Evolutionary conservation across 2,329 filamentous ascomycete species (phyloP), one percentile per base, ranked within the genome.

Genomic region (Cercospora beticola): DNA sequence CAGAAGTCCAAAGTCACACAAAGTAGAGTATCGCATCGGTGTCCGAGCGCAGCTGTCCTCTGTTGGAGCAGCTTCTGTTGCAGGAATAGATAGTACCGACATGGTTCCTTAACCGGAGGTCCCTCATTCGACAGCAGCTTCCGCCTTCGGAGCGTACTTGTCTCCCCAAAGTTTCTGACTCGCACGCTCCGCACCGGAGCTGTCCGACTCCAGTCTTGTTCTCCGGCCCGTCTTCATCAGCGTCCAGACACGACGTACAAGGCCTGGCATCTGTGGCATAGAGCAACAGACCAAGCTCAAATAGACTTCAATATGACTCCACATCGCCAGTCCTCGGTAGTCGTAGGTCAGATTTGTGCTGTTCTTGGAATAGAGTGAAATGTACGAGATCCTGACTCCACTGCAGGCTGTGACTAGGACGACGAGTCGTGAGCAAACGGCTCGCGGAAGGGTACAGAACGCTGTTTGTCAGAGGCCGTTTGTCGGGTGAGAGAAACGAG

Each of bases 251-350:
- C 67, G 52, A 26, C 56, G 68, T n/a, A 62, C 43, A 10, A 71
- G 62, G 14, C 67, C 67, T 2, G 70, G 65, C 43, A 64, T 62
- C 1, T 66, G 65, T 7, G 71, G 71, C 62, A 72, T 69, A 16
- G 67, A 72, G 59, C 68, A 68, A 52, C 69, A 72, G 10, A 71
- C 63, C 36, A 69, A 49, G 57, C 68, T 72, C 26, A 69, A 58
- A 12, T 72, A 64, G 2, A 67, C 70, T 40, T 72, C 70, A 30
- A 70, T 66, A 16, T 68, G 33, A 26, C 64, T 70, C 66, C 67
- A 70, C 33, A 61, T 52, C 8, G 58, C 58, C n/a, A 70, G 60
- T n/a, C 54, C 62, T 28, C 70, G 67, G 54, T 68, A 70, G 28
- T 63, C 61, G 43, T 66, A 70, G 3, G 70, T 68, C 46, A 69